Base-by-base conservation (phyloP, 495 filamentous ascomycete genomes). In the Articulospora tetracladia region DNA sequence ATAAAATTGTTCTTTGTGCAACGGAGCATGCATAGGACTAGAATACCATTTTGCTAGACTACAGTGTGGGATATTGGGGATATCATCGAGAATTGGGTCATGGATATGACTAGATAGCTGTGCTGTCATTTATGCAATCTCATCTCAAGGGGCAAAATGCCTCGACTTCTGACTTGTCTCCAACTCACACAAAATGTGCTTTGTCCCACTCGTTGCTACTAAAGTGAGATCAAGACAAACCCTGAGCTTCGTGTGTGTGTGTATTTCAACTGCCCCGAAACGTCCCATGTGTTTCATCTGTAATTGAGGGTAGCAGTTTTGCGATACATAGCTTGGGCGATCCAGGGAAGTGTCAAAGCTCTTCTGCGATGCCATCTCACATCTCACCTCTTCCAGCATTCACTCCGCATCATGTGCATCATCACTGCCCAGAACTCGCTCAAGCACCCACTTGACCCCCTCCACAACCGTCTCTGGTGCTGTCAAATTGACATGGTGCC, bases 401-500 rank as follows among this genome's bases (percentile, higher is more conserved):
- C n/a, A n/a, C n/a, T n/a, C n/a, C n/a, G n/a, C n/a, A n/a, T n/a
- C n/a, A n/a, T n/a, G n/a, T n/a, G 34, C 10, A 39, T 39, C 34
- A 10, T 10, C 10, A 39, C 34, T 39, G 10, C 34, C 34, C 34
- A 10, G 15, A 23, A 47, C 19, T 23, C 15, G 25, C 24, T 34
- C 51, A 7, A 53, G 28, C 17, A 66, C 65, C 67, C 67, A 69
- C 55, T 57, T 62, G 26, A 69, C 60, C 53, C 60, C 65, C 63
- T 66, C 55, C 24, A 55, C 59, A 66, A 60, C 55, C 58, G 56
- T 61, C 56, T 48, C 53, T 46, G 55, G 66, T 55, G 70, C 63
- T 24, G 61, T 66, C 58, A 73, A 53, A 54, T 70, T 66, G 24
- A 72, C 68, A 67, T 68, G 69, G 55, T 72, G 71, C 4, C 69